These are phyloP conservation scores for Apophysomyces trapeziformis DNA, from an alignment of 371 early-diverging fungal species.

Conservation along the genomic window DNA sequence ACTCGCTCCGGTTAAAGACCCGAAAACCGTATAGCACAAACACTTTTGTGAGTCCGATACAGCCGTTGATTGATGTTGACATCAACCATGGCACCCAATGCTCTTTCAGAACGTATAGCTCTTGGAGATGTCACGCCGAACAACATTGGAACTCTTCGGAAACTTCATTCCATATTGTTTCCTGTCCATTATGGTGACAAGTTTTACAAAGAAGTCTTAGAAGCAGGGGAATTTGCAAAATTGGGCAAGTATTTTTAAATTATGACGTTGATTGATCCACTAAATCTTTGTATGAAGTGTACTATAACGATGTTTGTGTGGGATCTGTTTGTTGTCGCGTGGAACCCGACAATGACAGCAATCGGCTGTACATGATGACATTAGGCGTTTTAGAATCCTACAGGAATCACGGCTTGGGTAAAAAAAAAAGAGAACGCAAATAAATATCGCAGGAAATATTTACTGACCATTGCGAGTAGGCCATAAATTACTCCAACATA, in stretches of 20 bases:
- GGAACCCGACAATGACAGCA: conserved; percentile 50
- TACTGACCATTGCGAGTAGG: conserved; percentile 39
- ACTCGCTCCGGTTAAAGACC: too few species aligned
- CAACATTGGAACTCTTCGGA: conserved; percentile 74
- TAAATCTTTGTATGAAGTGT: conserved; percentile 51
- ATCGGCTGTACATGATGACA: conserved; percentile 90
- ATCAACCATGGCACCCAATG: not conserved
- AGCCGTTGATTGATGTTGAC: too few species aligned
- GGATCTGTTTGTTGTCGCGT: conserved; percentile 91
- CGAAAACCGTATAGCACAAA: too few species aligned
- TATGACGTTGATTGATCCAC: not conserved
- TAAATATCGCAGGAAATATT: not conserved
- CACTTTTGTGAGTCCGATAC: too few species aligned
- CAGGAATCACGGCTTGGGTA: conserved; percentile 84
- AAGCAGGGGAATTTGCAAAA: conserved; percentile 73
- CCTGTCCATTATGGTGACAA: conserved; percentile 84
- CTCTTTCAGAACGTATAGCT: conserved; percentile 34
- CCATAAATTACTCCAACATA: conserved; percentile 60
- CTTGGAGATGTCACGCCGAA: conserved; percentile 72
- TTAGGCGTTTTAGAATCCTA: conserved; percentile 91
- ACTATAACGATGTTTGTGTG: conserved; percentile 73
- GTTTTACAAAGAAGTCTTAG: conserved; percentile 81
- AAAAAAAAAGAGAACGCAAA: conserved; percentile 5
- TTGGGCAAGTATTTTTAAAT: conserved; percentile 51
- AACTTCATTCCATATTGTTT: conserved; percentile 81